Base-by-base conservation (phyloP, 768 basidiomycete species). In the Termitomyces sp. region DNA sequence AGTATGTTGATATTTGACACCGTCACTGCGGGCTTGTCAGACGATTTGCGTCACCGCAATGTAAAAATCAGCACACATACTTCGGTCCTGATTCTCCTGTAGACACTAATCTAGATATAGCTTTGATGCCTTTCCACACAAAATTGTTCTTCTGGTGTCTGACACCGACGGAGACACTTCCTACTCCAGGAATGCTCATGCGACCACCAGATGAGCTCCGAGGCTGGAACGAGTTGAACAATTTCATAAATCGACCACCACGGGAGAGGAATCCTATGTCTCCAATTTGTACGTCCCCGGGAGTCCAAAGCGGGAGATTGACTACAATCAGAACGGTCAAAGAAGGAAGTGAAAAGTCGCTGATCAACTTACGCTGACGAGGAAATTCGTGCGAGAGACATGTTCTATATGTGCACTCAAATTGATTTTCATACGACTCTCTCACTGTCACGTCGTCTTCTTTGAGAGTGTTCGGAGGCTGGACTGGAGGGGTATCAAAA, bases 351-450 rank as follows among this genome's bases (percentile, higher is more conserved):
- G 15, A 24, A 9, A 1, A 5, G 2, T 4, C 14, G 6, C 45
- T 1, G 9, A n/a, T 19, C 6, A 28, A n/a, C 54, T 55, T 28
- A 59, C 58, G 45, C 21, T 55, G 54, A 34, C 50, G 58, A 35
- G 58, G 58, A 22, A 55, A 59, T 44, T 55, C 54, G 42, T 59
- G 58, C 15, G 58, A 59, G 19, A 59, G 54, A 19, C 58, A 59
- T n/a, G 44, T 50, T 10, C 58, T 19, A 30, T 55, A 58, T 4
- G 58, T 55, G 35, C 34, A n/a, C 28, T 49, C 58, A 15, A 55
- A 55, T 15, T 38, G 49, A 24, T 53, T 41, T 5, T 59, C 50
- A n/a, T 48, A 38, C 9, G 9, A 17, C 4, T 44, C 54, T 19
- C 49, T 52, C 34, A 55, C 26, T 7, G 54, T 53, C 28, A 15